phyloP scores from a whole-genome alignment of 495 filamentous ascomycete genomes.

The Penicillium coffeae region DNA sequence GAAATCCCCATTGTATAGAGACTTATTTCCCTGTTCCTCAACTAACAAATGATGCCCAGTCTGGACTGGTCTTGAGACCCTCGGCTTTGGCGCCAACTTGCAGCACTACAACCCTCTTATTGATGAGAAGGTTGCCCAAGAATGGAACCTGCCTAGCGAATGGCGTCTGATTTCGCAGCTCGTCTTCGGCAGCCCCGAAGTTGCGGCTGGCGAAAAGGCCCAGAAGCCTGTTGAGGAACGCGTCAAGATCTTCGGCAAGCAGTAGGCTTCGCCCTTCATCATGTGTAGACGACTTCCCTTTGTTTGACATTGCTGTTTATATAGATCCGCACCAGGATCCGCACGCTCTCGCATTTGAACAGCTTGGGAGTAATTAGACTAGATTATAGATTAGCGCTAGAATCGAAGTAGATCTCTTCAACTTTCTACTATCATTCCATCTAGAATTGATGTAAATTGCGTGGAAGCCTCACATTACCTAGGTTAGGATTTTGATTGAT shows the following conservation, averaged over 20 bases:
- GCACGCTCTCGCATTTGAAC: background rate
- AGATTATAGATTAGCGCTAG: background rate
- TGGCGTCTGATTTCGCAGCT: slow-evolving; percentile 49
- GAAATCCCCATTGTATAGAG: background rate
- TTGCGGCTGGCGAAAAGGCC: slow-evolving; percentile 13
- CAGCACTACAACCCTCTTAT: slow-evolving; percentile 56
- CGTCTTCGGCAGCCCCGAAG: slow-evolving; percentile 48
- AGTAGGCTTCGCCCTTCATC: slow-evolving; percentile 7
- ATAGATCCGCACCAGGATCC: background rate
- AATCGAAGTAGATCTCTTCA: background rate
- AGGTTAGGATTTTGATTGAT: background rate
- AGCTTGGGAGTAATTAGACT: background rate
- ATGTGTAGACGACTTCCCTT: slow-evolving; percentile 4
- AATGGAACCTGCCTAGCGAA: slow-evolving; percentile 43
- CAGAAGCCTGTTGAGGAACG: slow-evolving; percentile 21
- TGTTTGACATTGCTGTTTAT: slow-evolving; percentile 1
- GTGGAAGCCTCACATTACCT: background rate
- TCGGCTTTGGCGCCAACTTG: slow-evolving; percentile 52
- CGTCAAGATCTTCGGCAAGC: slow-evolving; percentile 22
- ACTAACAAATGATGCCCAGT: slow-evolving; percentile 23
- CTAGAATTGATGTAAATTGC: too few species aligned
- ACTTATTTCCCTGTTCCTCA: too few species aligned
- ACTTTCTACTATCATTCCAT: too few species aligned
- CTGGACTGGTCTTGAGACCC: slow-evolving; percentile 49
- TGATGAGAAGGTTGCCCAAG: slow-evolving; percentile 38